phyloP scores from a whole-genome alignment of 2,329 filamentous ascomycete species.

The Claviceps maximensis region DNA sequence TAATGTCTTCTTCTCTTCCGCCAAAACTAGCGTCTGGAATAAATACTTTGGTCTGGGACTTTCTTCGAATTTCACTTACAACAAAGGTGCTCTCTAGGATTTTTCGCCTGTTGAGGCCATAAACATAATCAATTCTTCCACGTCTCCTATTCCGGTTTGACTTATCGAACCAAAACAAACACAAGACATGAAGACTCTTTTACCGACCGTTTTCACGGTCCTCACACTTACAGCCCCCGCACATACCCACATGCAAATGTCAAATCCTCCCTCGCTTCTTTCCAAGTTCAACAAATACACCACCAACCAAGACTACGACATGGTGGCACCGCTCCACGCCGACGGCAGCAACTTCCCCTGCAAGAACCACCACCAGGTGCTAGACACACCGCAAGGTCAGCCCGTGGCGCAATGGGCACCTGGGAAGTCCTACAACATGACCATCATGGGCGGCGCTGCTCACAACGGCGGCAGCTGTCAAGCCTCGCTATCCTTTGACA shows the following conservation, averaged over 20 bases:
- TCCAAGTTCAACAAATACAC: conserved; percentile 39
- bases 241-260: conserved; percentile 44
- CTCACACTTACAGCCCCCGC: not conserved
- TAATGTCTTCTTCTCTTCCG: not conserved
- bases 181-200: not conserved
- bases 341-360: conserved; percentile 60
- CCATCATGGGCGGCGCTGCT: conserved; percentile 35
- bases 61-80: not conserved
- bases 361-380: conserved; percentile 46
- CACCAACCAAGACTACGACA: conserved; percentile 51
- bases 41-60: not conserved
- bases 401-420: conserved; percentile 41
- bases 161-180: not conserved
- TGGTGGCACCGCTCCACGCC: conserved; percentile 51
- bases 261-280: conserved; percentile 35
- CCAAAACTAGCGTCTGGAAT: not conserved
- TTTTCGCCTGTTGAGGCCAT: not conserved
- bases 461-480: conserved; percentile 52
- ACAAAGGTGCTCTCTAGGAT: not conserved
- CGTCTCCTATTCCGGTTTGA: too few species aligned
- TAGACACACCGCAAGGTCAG: conserved; percentile 35
- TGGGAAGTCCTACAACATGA: conserved; percentile 39
- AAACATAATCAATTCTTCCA: too few species aligned
- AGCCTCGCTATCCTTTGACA: conserved; percentile 47
- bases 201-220: not conserved